Evolutionary conservation across 2,329 filamentous ascomycete genomes (phyloP).

Genomic region (Emergomyces orientalis): DNA sequence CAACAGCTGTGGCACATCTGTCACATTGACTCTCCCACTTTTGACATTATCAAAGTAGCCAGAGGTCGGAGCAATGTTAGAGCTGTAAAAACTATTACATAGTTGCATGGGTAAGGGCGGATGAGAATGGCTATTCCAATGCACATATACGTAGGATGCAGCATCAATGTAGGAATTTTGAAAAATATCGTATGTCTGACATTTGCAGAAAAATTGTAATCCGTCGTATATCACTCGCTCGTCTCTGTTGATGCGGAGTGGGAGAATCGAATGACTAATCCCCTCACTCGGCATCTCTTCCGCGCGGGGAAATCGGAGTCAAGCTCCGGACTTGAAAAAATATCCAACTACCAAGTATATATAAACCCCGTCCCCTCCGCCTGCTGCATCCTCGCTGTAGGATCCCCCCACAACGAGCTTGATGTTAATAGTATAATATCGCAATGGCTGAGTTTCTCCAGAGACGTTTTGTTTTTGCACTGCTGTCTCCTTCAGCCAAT

Average conservation of each 20-base stretch:
- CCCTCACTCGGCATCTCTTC: no score
- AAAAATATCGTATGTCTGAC: no score
- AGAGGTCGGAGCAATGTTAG: background rate
- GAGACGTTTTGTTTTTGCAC: background rate
- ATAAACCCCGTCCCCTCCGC: no score
- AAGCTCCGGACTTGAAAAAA: no score
- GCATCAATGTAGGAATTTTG: no score
- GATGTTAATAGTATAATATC: background rate
- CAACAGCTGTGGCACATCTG: no score
- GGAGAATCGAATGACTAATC: no score
- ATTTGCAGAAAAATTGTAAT: no score
- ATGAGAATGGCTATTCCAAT: background rate
- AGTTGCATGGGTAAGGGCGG: background rate
- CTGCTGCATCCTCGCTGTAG: background rate
- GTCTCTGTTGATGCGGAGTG: no score
- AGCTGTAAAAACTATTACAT: background rate
- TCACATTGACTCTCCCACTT: background rate
- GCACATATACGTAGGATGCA: background rate
- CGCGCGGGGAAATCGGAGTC: no score
- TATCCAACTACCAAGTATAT: no score
- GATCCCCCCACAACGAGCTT: background rate
- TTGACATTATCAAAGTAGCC: background rate
- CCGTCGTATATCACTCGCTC: no score
- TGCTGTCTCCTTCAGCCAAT: background rate
- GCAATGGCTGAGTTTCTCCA: slow-evolving; percentile 1